phyloP scores from a whole-genome alignment of 208 protist genomes.

The Trypanosoma conorhini region DNA sequence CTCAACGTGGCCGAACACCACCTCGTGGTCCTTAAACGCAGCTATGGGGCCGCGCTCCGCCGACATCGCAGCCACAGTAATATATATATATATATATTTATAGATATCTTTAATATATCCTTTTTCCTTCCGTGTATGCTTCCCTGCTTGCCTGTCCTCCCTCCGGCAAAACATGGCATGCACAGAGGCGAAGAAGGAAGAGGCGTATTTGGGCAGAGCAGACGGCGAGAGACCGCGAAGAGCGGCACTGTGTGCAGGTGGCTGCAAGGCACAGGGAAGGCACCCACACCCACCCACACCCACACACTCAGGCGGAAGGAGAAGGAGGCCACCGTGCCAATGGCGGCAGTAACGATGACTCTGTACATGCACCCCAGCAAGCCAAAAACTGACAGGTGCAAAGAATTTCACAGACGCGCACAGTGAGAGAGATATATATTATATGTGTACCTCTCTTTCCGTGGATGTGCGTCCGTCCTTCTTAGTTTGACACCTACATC shows the following conservation, averaged over 20 bases:
- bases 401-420: background rate
- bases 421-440: background rate
- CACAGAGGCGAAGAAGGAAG: background rate
- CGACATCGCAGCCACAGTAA: constrained; percentile 15
- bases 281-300: too few species aligned
- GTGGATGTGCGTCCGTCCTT: too few species aligned
- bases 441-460: too few species aligned
- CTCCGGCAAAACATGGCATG: background rate
- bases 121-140: background rate
- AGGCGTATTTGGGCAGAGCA: background rate
- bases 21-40: constrained; percentile 53
- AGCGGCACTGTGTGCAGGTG: too few species aligned
- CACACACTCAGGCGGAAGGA: background rate
- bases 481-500: too few species aligned
- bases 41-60: constrained; percentile 54
- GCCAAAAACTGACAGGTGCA: too few species aligned
- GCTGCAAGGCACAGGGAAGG: background rate
- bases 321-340: background rate
- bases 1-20: constrained; percentile 79
- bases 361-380: constrained; percentile 3
- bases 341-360: background rate
- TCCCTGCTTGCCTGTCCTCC: background rate
- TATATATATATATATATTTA: constrained; percentile 11
- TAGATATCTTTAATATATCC: too few species aligned
- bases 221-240: background rate